Conservation (phyloP, 352 stramenopile species). For the Pythium vanterpoolii region DNA sequence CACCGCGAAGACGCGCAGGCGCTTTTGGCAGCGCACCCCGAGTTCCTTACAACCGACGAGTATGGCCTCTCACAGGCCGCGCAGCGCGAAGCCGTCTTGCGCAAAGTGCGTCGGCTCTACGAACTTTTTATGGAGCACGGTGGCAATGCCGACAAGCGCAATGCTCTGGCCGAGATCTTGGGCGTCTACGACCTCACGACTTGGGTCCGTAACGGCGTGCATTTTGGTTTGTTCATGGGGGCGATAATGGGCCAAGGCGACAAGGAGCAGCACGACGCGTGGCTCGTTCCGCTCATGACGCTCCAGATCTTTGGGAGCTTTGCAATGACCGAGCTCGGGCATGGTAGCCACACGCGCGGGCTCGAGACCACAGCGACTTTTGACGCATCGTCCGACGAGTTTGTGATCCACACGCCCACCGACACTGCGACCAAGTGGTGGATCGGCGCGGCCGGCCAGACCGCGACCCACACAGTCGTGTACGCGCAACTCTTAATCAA, state of each 20-base stretch:
- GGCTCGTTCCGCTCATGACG: constrained; percentile 68
- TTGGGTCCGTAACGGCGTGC: constrained; percentile 76
- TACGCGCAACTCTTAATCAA: constrained; percentile 91
- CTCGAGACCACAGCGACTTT: constrained; percentile 97
- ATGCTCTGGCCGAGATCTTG: constrained; percentile 58
- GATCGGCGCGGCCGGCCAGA: constrained; percentile 92
- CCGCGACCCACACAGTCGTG: constrained; percentile 93
- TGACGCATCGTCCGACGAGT: constrained; percentile 83
- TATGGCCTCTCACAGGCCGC: constrained; percentile 55
- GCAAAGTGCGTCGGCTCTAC: constrained; percentile 53
- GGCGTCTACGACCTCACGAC: constrained; percentile 62
- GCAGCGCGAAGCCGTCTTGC: constrained; percentile 47
- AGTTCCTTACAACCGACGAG: constrained; percentile 38
- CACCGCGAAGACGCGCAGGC: constrained; percentile 52
- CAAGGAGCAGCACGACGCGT: constrained; percentile 80
- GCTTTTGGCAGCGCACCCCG: constrained; percentile 39
- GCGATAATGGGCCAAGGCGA: constrained; percentile 71
- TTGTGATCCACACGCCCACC: constrained; percentile 94
- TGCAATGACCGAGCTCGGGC: constrained; percentile 91
- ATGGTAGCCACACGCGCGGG: constrained; percentile 80
- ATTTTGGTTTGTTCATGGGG: constrained; percentile 82
- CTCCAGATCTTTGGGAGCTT: constrained; percentile 85
- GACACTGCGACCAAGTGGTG: constrained; percentile 96
- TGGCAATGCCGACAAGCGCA: constrained; percentile 46
- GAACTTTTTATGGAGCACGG: constrained; percentile 61